Percentiles rank a stretch among this genome's conserved stretches.
Conservation (phyloP, 495 filamentous ascomycete genomes). For the Neurospora tetraspora region DNA sequence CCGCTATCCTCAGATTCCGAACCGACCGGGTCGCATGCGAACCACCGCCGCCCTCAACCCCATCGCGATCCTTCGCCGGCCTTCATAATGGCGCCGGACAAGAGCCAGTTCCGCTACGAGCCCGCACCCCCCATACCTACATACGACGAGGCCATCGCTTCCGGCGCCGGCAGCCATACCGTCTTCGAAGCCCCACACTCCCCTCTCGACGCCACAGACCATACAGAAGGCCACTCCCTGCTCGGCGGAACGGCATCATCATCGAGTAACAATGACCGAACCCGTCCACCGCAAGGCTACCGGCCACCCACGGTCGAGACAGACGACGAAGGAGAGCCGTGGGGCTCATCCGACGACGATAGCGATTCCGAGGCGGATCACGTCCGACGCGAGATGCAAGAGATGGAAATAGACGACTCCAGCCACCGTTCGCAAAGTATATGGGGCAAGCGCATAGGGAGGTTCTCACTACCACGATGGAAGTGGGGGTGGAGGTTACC, state of each 20-base stretch:
- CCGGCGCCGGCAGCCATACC: slow-evolving; percentile 27
- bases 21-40: not conserved
- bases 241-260: slow-evolving; percentile 27
- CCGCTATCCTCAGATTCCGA: not conserved
- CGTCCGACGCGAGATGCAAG: slow-evolving; percentile 69
- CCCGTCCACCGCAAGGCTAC: slow-evolving; percentile 44
- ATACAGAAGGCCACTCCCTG: slow-evolving; percentile 48
- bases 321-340: slow-evolving; percentile 31
- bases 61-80: not conserved
- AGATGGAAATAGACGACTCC: slow-evolving; percentile 82
- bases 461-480: slow-evolving; percentile 29
- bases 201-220: slow-evolving; percentile 24
- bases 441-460: slow-evolving; percentile 42
- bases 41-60: not conserved
- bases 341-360: slow-evolving; percentile 31
- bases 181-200: slow-evolving; percentile 18
- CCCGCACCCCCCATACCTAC: slow-evolving; percentile 72
- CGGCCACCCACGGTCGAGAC: slow-evolving; percentile 66
- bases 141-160: slow-evolving; percentile 78
- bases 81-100: slow-evolving; percentile 34
- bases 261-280: slow-evolving; percentile 22
- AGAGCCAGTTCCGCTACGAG: slow-evolving; percentile 40
- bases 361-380: slow-evolving; percentile 40
- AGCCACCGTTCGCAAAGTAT: slow-evolving; percentile 33
- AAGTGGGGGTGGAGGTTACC: slow-evolving; percentile 39